phyloP scores from a whole-genome alignment of 2,329 filamentous ascomycete species.

The Nannizzia gypsea region DNA sequence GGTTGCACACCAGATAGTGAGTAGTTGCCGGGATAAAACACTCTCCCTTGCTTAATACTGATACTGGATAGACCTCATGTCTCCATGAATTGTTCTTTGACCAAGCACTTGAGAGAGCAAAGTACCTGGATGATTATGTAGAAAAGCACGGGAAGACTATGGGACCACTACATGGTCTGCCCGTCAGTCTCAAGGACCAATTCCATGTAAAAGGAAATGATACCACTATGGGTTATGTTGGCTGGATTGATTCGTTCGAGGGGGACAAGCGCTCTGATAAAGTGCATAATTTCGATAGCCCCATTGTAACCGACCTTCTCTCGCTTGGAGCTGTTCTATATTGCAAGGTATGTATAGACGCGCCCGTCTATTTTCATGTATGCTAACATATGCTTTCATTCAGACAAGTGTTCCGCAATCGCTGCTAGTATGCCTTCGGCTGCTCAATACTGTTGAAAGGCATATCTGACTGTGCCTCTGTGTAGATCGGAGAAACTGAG shows the following conservation, averaged over 20 bases:
- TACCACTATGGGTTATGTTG: constrained; percentile 15
- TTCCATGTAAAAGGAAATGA: constrained; percentile 14
- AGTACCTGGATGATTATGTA: constrained; percentile 26
- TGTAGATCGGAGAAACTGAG: constrained; percentile 41
- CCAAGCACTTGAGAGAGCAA: constrained; percentile 18
- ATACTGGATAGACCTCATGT: background rate
- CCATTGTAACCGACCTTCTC: constrained; percentile 46
- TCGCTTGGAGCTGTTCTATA: constrained; percentile 44
- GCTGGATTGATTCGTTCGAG: constrained; percentile 45
- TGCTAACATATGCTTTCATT: constrained; percentile 22
- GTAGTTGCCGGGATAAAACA: background rate
- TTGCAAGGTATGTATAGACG: constrained; percentile 40
- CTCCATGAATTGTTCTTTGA: constrained; percentile 19
- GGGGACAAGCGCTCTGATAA: constrained; percentile 42
- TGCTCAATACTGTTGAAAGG: background rate
- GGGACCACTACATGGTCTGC: constrained; percentile 21
- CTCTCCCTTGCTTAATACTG: background rate
- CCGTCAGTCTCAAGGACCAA: constrained; percentile 22
- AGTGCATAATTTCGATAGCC: constrained; percentile 42
- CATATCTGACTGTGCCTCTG: background rate
- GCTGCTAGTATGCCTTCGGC: constrained; percentile 32
- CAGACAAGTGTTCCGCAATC: constrained; percentile 47
- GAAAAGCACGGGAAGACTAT: constrained; percentile 27
- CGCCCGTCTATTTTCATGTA: constrained; percentile 14
- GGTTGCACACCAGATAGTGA: constrained; percentile 11